Base-by-base conservation (phyloP, 768 basidiomycete genomes). In the Rubroboletus satanas region DNA sequence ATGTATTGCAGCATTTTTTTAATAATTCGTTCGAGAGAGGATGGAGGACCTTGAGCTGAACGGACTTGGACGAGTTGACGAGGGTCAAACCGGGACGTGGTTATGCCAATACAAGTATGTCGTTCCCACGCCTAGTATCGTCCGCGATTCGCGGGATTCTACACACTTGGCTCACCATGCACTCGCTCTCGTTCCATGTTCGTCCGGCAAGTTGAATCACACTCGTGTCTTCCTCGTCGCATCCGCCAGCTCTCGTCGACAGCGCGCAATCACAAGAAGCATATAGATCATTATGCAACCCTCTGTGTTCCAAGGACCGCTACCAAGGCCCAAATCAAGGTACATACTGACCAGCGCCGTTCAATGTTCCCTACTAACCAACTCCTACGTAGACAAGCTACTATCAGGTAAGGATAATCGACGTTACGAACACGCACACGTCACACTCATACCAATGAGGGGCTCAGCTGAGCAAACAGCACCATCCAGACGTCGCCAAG, bases 401-500 rank as follows among this genome's bases (percentile, higher is more conserved):
- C 36, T 71, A 71, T 36, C 69, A 67, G 56, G 69, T 72, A 41
- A 21, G 56, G 47, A 36, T 4, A 0, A 2, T 4, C 9, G 36
- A 35, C 23, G 0, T 7, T 15, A 8, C 8, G 1, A 18, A 41
- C 33, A 10, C 14, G 2, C 23, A 0, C 15, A 6, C 21, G 11
- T 39, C 18, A 18, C n/a, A 29, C 45, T 58, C 50, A 54, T 9
- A 18, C 45, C 26, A 1, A 12, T 43, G 31, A 55, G 18, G 32
- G 4, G 5, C 15, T 2, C 39, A 80, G 79, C 62, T 81, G 49
- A 80, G 79, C 72, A 81, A 81, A 54, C 57, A 66, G 56, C 71
- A 73, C 46, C 80, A 81, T 50, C 79, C 79, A 1, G 79, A 80
- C 59, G 60, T 76, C 9, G 70, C 70, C 49, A 65, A 69, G 35